These are phyloP conservation scores for Ophiocordyceps camponoti-rufipedis DNA, from an alignment of 2,329 filamentous ascomycete species.

Conservation along the genomic window DNA sequence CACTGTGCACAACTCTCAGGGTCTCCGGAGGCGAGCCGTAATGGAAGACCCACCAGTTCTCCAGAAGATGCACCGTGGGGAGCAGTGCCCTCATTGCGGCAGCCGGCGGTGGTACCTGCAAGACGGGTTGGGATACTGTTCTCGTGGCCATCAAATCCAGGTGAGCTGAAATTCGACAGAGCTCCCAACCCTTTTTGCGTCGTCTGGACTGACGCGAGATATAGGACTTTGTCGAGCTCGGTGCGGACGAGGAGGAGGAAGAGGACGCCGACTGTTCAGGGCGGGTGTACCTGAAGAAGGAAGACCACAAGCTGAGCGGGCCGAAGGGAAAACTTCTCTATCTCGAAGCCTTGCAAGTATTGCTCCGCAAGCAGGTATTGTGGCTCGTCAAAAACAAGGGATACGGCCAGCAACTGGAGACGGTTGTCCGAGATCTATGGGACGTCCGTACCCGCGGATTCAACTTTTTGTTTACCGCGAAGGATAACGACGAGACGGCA, in stretches of 20 bases:
- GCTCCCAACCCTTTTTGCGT: too few relatives aligned
- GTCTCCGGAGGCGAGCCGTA: not conserved
- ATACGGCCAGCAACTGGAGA: slow-evolving; percentile 58
- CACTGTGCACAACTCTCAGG: too few relatives aligned
- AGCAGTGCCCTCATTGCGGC: slow-evolving; percentile 47
- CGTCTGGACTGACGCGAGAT: not conserved
- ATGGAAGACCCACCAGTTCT: slow-evolving; percentile 26
- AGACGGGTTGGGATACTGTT: slow-evolving; percentile 62
- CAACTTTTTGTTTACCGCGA: slow-evolving; percentile 15
- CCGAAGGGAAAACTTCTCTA: slow-evolving; percentile 58
- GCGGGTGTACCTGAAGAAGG: slow-evolving; percentile 38
- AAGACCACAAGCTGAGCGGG: slow-evolving; percentile 41
- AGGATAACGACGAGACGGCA: slow-evolving; percentile 12
- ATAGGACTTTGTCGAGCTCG: slow-evolving; percentile 36
- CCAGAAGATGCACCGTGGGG: slow-evolving; percentile 31
- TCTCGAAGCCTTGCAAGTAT: slow-evolving; percentile 66
- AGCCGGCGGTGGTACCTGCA: slow-evolving; percentile 55
- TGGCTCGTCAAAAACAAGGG: slow-evolving; percentile 52
- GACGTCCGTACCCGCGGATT: slow-evolving; percentile 40
- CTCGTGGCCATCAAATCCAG: slow-evolving; percentile 64
- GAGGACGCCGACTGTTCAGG: slow-evolving; percentile 42
- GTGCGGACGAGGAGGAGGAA: slow-evolving; percentile 47
- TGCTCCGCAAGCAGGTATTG: slow-evolving; percentile 64
- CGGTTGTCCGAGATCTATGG: slow-evolving; percentile 72
- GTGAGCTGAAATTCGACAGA: slow-evolving; percentile 20